These are phyloP conservation scores for Neurospora cerealis DNA, from an alignment of 495 filamentous ascomycete genomes.

Conservation along the genomic window DNA sequence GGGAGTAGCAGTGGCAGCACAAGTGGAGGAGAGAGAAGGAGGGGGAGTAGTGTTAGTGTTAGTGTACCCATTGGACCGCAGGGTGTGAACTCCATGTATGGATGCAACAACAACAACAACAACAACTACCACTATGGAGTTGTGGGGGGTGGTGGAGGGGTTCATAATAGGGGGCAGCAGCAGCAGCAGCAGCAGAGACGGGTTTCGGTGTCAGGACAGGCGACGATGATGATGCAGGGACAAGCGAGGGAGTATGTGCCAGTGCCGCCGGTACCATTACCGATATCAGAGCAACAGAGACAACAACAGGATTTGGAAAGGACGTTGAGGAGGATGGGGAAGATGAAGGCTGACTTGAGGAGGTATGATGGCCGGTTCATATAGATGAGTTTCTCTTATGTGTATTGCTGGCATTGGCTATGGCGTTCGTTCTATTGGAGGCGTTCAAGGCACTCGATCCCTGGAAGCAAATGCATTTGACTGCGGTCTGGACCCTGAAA, in stretches of 20 bases:
- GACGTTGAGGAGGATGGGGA: neutral
- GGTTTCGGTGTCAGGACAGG: neutral
- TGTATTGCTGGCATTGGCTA: neutral
- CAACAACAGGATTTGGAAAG: neutral
- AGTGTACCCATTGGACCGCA: neutral
- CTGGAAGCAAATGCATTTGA: no score
- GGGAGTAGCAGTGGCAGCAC: neutral
- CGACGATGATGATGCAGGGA: neutral
- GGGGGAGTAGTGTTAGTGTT: neutral
- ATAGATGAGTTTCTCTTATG: neutral
- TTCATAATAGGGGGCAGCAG: neutral
- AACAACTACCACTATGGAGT: neutral
- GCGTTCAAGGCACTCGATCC: neutral
- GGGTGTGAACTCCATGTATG: neutral
- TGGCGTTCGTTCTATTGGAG: neutral
- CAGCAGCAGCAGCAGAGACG: neutral
- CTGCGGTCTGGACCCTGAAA: neutral
- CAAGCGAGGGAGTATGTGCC: neutral
- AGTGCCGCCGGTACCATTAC: neutral
- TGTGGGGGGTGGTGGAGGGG: neutral
- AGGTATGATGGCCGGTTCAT: neutral
- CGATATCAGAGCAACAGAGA: neutral
- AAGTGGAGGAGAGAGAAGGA: neutral
- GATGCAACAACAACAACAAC: neutral
- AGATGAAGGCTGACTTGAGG: neutral